Base-by-base conservation (phyloP, 176 grass and related monocot species). In the Triticum monococcum region DNA sequence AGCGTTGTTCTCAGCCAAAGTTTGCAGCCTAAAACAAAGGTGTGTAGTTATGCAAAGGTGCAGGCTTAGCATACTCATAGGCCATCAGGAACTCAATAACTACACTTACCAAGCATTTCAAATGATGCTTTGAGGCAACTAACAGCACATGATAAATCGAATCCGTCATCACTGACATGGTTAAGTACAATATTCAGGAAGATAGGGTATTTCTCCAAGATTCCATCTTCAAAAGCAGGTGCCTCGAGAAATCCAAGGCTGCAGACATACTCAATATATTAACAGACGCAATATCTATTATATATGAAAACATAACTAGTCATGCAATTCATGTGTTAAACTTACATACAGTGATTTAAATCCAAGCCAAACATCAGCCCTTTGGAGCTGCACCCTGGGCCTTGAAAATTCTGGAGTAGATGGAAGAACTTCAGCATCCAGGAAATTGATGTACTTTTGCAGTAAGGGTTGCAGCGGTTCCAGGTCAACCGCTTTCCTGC, bases 281-380 rank as follows among this genome's bases (percentile, higher is more conserved):
- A 78, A 56, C 35, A 72, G 61, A 25, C 80, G 23, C 32, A 48
- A 40, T 57, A 17, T 85, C 66, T 88, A 14, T 50, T 64, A 60
- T 62, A 70, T 28, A 78, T 79, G 66, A 45, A 74, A 66, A 38
- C 16, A 35, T 57, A 72, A 32, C 75, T 54, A 87, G 18, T 68
- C 24, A 57, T 78, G 71, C 65, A 82, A 79, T 57, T 16, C 56
- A 89, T 82, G n/a, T 93, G 65, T 86, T 79, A 87, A 79, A 94
- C 75, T 89, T 88, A 92, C 96, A 92, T 98, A 98, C 96, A 98
- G 73, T 98, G 96, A 93, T 89, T 98, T 98, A 89, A 98, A 94
- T 91, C 96, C 96, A 84, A 95, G 94, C 96, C 96, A 98, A 86
- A 98, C 86, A 82, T 98, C 90, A 0, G 85, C 71, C 82, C 93